Base-by-base conservation (phyloP, 2,329 filamentous ascomycete genomes). In the Paraconiothyrium brasiliense region DNA sequence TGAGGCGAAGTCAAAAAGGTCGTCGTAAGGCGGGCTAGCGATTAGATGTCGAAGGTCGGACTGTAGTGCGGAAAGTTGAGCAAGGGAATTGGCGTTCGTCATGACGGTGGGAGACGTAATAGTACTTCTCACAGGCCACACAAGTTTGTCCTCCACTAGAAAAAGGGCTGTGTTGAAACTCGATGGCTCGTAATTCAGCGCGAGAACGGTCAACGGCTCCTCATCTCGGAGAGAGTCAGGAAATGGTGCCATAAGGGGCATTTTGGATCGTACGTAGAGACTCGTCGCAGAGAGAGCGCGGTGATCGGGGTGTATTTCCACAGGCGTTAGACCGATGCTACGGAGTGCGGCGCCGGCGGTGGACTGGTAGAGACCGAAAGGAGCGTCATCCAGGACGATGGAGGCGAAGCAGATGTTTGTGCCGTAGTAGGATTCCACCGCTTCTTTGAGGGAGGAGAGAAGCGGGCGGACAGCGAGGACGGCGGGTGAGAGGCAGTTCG, bases 371-470 rank as follows among this genome's bases (percentile, higher is more conserved):
- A n/a, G 16, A n/a, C 39, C 39, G 14, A 16, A 8, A 16, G 16
- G 5, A 16, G 1, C 4, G 7, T 47, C 44, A 13, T 47, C 44
- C 7, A 47, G n/a, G 20, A 47, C 44, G 6, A 47, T n/a, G n/a
- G 44, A n/a, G 13, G 44, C 44, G 44, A 47, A 47, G 44, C 44
- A 47, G 20, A 47, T 47, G 22, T 22, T 20, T 9, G 44, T 47
- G 9, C 44, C 44, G 22, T 22, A 20, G 44, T 27, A 24, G 3
- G 44, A 10, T 16, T 47, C 44, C 44, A 47, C 44, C 13, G n/a
- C 44, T 11, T 10, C 13, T 20, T 47, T 47, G 22, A 47, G 44
- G n/a, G 44, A 20, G 44, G 44, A 20, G 13, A 47, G n/a, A 2
- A 47, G 44, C 9, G 44, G 20, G 9, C 24, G 44, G 20, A 47